A percentile compares a stretch with the other conserved stretches of the same genome.
Conservation (phyloP, 495 filamentous ascomycete genomes). For the Podospora australis region DNA sequence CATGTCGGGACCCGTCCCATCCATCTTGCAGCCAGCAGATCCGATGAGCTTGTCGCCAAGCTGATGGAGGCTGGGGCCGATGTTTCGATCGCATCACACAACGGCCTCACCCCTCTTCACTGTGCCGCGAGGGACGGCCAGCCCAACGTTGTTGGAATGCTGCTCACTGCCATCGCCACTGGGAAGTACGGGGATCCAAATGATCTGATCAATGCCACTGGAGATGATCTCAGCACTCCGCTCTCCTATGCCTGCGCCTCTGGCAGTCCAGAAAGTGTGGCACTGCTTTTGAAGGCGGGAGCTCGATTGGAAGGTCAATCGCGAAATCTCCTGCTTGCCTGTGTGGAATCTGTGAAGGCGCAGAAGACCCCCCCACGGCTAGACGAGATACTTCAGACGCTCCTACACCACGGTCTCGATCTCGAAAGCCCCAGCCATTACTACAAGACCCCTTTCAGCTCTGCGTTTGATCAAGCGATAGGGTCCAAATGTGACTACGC, state of each 20-base stretch:
- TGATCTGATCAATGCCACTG: constrained; percentile 14
- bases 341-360: constrained; percentile 11
- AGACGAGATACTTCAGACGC: constrained; percentile 20
- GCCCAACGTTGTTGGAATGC: constrained; percentile 32
- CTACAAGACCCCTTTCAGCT: neutral
- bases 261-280: constrained; percentile 30
- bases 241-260: constrained; percentile 34
- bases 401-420: constrained; percentile 6
- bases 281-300: constrained; percentile 29
- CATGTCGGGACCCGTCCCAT: constrained; percentile 14
- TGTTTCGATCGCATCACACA: constrained; percentile 17
- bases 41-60: constrained; percentile 22
- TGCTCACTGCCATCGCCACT: constrained; percentile 24
- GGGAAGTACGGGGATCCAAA: neutral
- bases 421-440: neutral
- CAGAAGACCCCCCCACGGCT: constrained; percentile 7
- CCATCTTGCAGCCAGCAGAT: constrained; percentile 30
- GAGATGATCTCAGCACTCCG: constrained; percentile 19
- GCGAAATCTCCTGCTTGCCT: constrained; percentile 18
- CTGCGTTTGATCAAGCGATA: neutral
- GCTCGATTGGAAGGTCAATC: constrained; percentile 18
- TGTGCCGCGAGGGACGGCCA: constrained; percentile 31
- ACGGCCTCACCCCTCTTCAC: constrained; percentile 34
- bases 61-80: constrained; percentile 34
- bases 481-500: neutral